Percentiles rank a stretch among this genome's conserved stretches.
Evolutionary conservation across 129 eudicot genomes (phyloP).

Genomic region (Centrapalus pauciflorus): DNA sequence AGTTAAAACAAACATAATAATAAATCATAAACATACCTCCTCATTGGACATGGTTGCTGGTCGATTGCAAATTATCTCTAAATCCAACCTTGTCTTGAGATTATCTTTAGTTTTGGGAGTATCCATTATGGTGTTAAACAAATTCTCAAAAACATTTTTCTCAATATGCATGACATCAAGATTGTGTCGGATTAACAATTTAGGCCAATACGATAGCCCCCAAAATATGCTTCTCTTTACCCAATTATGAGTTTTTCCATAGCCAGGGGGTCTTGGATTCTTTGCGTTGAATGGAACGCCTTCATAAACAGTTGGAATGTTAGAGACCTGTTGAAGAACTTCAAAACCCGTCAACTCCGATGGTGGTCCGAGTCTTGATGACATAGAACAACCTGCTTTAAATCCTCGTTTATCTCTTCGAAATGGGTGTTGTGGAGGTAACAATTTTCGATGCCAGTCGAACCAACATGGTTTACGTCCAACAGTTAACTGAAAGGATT

Average conservation of each 20-base stretch:
- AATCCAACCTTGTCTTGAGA: not conserved
- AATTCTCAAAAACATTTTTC: constrained; percentile 12
- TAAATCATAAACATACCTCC: too few species aligned
- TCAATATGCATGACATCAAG: constrained; percentile 10
- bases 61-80: not conserved
- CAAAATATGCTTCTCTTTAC: constrained; percentile 7
- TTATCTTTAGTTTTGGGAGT: constrained; percentile 15
- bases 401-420: too few species aligned
- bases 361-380: too few species aligned
- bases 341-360: too few species aligned
- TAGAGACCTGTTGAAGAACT: too few species aligned
- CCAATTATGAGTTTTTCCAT: constrained; percentile 2
- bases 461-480: too few species aligned
- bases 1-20: too few species aligned
- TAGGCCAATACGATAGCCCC: not conserved
- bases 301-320: not conserved
- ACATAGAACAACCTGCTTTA: too few species aligned
- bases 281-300: not conserved
- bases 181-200: not conserved
- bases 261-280: not conserved
- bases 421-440: too few species aligned
- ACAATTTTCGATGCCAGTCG: too few species aligned
- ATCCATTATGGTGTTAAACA: constrained; percentile 13
- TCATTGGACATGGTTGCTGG: too few species aligned
- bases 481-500: too few species aligned